Percentiles rank a stretch among this genome's conserved stretches.
Conservation (phyloP, 192 early-diverging fungal species). For the Cladochytrium replicatum region DNA sequence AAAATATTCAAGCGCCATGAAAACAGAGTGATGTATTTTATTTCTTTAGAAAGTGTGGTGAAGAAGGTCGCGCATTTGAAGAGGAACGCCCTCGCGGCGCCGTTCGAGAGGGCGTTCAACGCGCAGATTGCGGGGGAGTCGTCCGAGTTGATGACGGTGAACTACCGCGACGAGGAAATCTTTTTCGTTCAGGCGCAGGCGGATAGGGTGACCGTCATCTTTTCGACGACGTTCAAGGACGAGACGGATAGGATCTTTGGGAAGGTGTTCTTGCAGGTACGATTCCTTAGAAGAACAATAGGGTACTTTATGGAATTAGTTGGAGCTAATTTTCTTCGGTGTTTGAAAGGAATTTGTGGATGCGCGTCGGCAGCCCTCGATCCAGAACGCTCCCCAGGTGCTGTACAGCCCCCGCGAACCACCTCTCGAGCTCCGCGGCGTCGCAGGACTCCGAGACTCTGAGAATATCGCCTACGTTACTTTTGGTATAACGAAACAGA, state of each 20-base stretch:
- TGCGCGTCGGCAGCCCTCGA: slow-evolving; percentile 78
- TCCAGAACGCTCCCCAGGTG: slow-evolving; percentile 96
- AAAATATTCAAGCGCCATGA: neutral
- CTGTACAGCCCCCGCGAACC: slow-evolving; percentile 85
- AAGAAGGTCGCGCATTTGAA: slow-evolving; percentile 82
- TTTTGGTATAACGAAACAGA: slow-evolving; percentile 81
- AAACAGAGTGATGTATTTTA: too few relatives aligned
- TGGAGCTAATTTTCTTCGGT: too few relatives aligned
- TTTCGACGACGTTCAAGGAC: slow-evolving; percentile 93
- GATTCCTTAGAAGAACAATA: too few relatives aligned
- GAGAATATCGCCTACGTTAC: slow-evolving; percentile 91
- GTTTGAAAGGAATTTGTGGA: slow-evolving; percentile 99
- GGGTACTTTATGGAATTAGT: too few relatives aligned
- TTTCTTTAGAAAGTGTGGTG: slow-evolving; percentile 57
- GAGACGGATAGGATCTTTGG: slow-evolving; percentile 94
- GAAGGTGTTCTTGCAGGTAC: slow-evolving; percentile 89
- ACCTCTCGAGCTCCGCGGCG: slow-evolving; percentile 83
- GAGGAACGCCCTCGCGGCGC: slow-evolving; percentile 88
- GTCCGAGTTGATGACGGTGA: slow-evolving; percentile 78
- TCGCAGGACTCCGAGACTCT: slow-evolving; percentile 56
- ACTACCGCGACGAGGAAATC: slow-evolving; percentile 89
- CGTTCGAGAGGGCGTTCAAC: slow-evolving; percentile 82
- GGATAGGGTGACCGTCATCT: slow-evolving; percentile 96
- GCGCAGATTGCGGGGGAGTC: slow-evolving; percentile 67
- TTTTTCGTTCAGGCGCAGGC: slow-evolving; percentile 82